Evolutionary conservation across 2,329 filamentous ascomycete species (phyloP).

Genomic region (Penicillium sp.): DNA sequence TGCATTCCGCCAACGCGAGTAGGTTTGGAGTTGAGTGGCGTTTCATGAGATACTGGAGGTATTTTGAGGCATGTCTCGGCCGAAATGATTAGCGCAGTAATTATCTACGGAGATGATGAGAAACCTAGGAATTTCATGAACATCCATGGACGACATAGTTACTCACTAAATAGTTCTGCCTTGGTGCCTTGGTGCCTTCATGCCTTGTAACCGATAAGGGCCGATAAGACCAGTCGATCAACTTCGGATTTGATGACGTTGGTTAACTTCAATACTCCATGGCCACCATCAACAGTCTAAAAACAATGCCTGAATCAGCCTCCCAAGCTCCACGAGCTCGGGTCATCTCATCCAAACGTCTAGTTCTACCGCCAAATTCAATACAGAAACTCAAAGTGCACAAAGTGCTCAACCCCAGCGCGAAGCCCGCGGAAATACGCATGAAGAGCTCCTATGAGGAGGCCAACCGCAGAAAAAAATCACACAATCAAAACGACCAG

Average conservation of each 20-base stretch:
- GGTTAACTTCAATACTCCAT: background rate
- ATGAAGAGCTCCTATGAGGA: constrained; percentile 14
- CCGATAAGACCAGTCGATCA: background rate
- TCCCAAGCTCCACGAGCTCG: constrained; percentile 19
- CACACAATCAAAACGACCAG: background rate
- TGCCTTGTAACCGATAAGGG: background rate
- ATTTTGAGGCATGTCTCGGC: background rate
- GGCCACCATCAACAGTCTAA: background rate
- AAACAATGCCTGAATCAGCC: constrained; percentile 7
- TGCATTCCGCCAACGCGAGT: constrained; percentile 38
- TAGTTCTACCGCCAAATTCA: constrained; percentile 19
- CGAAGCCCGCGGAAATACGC: constrained; percentile 19
- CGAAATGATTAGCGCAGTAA: background rate
- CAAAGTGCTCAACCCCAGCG: constrained; percentile 27
- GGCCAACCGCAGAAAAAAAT: background rate
- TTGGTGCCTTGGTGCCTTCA: background rate
- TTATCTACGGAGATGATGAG: no score
- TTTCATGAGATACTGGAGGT: background rate
- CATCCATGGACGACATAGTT: background rate
- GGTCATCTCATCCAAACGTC: constrained; percentile 32
- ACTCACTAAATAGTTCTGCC: background rate
- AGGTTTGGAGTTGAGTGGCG: background rate
- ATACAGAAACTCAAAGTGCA: constrained; percentile 1
- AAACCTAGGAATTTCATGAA: no score
- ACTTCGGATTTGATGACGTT: background rate